These are phyloP conservation scores for Xylariaceae sp. DNA, from an alignment of 2,329 filamentous ascomycete genomes.

Conservation along the genomic window DNA sequence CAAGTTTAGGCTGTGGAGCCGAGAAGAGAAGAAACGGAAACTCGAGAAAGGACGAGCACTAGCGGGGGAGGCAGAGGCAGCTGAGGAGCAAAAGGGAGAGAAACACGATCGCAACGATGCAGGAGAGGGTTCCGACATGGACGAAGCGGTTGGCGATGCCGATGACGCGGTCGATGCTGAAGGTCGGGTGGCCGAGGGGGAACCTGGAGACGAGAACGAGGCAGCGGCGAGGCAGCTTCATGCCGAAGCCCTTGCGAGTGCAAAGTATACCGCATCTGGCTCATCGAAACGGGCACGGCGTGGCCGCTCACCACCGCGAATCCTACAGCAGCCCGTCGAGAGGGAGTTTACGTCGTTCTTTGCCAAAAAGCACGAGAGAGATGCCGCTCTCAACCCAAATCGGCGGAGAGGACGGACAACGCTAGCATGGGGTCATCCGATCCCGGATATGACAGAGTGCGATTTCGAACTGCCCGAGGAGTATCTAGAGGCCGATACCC, in stretches of 20 bases:
- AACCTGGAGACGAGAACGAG: slow-evolving; percentile 59
- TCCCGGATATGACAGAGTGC: slow-evolving; percentile 63
- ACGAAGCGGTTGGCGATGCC: slow-evolving; percentile 23
- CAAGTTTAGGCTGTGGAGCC: slow-evolving; percentile 82
- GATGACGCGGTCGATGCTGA: slow-evolving; percentile 29
- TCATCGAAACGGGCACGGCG: slow-evolving; percentile 14
- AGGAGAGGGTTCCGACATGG: slow-evolving; percentile 17
- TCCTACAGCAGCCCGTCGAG: slow-evolving; percentile 30
- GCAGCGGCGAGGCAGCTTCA: slow-evolving; percentile 67
- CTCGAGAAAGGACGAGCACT: slow-evolving; percentile 62
- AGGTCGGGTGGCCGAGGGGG: slow-evolving; percentile 32
- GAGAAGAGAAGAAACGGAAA: slow-evolving; percentile 81
- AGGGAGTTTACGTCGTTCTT: slow-evolving; percentile 84
- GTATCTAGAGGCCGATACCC: slow-evolving; percentile 46
- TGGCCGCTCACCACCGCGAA: slow-evolving; percentile 18
- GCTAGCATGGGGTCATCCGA: slow-evolving; percentile 71
- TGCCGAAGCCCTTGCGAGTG: slow-evolving; percentile 49
- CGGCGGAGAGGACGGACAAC: slow-evolving; percentile 62
- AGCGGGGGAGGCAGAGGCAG: slow-evolving; percentile 41
- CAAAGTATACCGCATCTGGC: slow-evolving; percentile 16
- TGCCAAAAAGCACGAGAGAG: slow-evolving; percentile 68
- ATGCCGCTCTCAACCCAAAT: slow-evolving; percentile 66
- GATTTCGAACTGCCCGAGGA: slow-evolving; percentile 73
- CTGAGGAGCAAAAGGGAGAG: slow-evolving; percentile 23
- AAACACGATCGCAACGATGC: too few species aligned